phyloP scores from a whole-genome alignment of 2,329 filamentous ascomycete species.

The Coniochaeta sp. region DNA sequence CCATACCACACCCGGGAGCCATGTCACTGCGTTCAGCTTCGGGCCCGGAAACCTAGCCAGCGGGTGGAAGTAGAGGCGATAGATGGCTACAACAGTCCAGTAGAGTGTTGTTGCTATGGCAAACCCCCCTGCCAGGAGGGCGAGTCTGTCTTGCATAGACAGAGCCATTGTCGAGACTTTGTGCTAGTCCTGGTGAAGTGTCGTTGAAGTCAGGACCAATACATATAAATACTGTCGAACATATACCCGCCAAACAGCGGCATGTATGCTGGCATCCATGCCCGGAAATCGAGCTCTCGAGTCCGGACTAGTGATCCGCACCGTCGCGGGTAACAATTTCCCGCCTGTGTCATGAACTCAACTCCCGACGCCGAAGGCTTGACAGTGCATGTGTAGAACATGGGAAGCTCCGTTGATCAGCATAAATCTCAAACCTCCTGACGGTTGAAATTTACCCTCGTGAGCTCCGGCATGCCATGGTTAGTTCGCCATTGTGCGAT shows the following conservation, averaged over 20 bases:
- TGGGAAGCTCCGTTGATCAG: no score
- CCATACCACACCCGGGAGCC: neutral
- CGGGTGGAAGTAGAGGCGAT: neutral
- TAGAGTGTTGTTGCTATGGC: neutral
- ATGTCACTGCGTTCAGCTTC: neutral
- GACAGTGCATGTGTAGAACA: no score
- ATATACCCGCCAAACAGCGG: neutral
- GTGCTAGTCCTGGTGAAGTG: no score
- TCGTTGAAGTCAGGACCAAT: no score
- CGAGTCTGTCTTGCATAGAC: neutral
- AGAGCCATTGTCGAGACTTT: neutral
- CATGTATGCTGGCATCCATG: neutral
- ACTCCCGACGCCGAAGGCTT: no score
- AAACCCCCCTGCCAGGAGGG: neutral
- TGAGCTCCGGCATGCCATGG: no score
- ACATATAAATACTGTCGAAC: no score
- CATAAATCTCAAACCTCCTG: no score
- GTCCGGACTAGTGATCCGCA: neutral
- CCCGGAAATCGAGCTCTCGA: neutral
- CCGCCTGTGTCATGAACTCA: no score
- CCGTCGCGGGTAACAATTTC: no score
- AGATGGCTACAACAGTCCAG: neutral
- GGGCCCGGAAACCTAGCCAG: neutral
- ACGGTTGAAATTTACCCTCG: no score
- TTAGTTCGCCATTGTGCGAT: no score